Evolutionary conservation across 805 yeast species (phyloP).

Genomic region (Zygosaccharomyces pseudorouxii): DNA sequence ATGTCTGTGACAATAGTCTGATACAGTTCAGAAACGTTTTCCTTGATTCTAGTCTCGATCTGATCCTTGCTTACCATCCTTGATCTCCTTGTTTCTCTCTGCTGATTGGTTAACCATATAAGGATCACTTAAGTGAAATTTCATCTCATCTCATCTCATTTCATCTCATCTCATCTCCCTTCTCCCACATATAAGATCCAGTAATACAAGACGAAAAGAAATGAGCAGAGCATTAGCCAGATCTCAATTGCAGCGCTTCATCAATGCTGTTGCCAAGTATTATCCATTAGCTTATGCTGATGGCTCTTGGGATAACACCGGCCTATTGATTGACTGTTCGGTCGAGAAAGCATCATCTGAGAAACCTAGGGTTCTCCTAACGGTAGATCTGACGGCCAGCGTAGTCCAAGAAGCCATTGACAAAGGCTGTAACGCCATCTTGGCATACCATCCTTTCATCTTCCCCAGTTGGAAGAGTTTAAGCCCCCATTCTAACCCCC

Average conservation of each 20-base stretch:
- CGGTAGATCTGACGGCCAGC: conserved; percentile 77
- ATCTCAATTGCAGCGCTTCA: conserved; percentile 41
- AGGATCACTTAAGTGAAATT: not conserved
- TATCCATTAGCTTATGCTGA: conserved; percentile 85
- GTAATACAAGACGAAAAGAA: not conserved
- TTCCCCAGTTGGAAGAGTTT: conserved; percentile 81
- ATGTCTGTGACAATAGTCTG: conserved; percentile 38
- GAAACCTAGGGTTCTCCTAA: conserved; percentile 45
- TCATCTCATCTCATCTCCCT: not conserved
- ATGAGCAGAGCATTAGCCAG: conserved; percentile 28
- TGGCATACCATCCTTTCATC: conserved; percentile 94
- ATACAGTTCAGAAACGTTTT: conserved; percentile 26
- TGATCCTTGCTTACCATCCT: conserved; percentile 16
- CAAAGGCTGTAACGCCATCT: conserved; percentile 48
- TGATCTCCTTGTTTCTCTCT: not conserved
- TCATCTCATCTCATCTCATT: not conserved
- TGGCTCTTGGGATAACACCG: conserved; percentile 92
- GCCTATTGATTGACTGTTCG: conserved; percentile 73
- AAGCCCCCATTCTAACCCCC: conserved; percentile 59
- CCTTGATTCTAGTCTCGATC: conserved; percentile 25
- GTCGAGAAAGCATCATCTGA: conserved; percentile 22
- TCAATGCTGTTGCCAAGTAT: conserved; percentile 57
- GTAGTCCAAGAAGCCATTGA: conserved; percentile 84
- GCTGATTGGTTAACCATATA: not conserved
- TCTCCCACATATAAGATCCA: not conserved